These are phyloP conservation scores for Tripidium arundinaceum DNA, from an alignment of 202 grass and related monocot species.

Conservation along the genomic window DNA sequence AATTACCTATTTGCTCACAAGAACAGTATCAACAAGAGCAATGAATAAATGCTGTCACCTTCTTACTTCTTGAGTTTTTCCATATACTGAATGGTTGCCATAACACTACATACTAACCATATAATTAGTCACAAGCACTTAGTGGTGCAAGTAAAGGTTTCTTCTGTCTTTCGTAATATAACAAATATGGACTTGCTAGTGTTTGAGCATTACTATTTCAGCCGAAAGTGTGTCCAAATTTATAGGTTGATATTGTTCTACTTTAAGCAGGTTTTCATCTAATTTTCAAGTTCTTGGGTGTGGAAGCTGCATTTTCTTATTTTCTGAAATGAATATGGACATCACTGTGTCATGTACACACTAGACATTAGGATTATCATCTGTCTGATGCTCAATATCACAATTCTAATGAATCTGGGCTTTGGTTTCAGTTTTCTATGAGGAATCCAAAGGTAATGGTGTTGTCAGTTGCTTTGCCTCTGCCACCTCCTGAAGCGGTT, in stretches of 20 bases:
- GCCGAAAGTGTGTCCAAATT: slow-evolving; percentile 12
- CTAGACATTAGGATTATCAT: neutral
- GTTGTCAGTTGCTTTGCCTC: slow-evolving; percentile 74
- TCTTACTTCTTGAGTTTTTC: neutral
- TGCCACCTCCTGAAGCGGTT: slow-evolving; percentile 77
- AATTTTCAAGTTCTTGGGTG: neutral
- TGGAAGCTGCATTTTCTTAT: neutral
- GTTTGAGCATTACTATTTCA: neutral
- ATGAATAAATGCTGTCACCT: neutral
- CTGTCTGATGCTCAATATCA: neutral
- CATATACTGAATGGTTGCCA: neutral
- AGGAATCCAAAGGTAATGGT: slow-evolving; percentile 87
- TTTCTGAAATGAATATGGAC: neutral
- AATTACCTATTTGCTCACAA: neutral
- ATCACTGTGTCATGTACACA: neutral
- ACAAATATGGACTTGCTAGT: neutral
- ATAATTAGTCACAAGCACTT: neutral
- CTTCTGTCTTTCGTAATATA: neutral
- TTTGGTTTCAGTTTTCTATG: slow-evolving; percentile 70
- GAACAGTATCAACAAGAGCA: neutral
- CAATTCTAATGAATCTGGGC: slow-evolving; percentile 6
- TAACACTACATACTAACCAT: neutral
- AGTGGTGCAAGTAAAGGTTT: neutral
- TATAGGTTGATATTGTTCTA: neutral
- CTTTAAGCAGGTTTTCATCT: neutral